Base-by-base conservation (phyloP, 768 basidiomycete genomes). In the Kwoniella heveanensis region DNA sequence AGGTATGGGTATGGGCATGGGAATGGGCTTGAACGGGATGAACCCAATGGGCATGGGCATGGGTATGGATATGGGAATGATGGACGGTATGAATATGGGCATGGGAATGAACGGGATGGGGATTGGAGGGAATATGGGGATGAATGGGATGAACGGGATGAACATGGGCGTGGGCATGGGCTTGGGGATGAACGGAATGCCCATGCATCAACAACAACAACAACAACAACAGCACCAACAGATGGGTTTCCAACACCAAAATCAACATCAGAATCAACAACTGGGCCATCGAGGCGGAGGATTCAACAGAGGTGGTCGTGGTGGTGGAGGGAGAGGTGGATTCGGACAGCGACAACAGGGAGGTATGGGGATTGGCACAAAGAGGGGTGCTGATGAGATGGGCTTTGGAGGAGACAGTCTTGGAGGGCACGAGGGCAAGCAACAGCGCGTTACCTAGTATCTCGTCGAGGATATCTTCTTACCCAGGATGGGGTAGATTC, bases 1-100 rank as follows among this genome's bases (percentile, higher is more conserved):
- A 32, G 57, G 61, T n/a, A 68, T 69, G 64, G 55, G 62, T 22
- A 54, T 59, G 57, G 60, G 60, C 4, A 64, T 64, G 62, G 56
- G 57, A 6, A 84, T 91, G 61, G 84, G 85, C 24, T 56, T 61
- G 44, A 27, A 39, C 22, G 30, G 22, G 3, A 64, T 60, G 58
- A 26, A 53, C 12, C 37, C 26, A 9, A 60, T 62, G 64, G 61
- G 48, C n/a, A 59, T 59, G 64, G 64, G 67, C 30, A 61, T 61
- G 67, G 30, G 27, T 0, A 46, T 29, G 49, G 25, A 37, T 15
- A 53, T 46, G 36, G 29, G 49, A 26, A 32, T 57, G 51, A 57
- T 63, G 56, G 27, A 57, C 24, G 64, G 51, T 19, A 57, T 62
- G 46, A 52, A 57, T n/a, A 68, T 69, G 64, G 55, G 62, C 27